Evolutionary conservation across 1,284 basidiomycete species (phyloP).

Genomic region (Pisolithus thermaeus): DNA sequence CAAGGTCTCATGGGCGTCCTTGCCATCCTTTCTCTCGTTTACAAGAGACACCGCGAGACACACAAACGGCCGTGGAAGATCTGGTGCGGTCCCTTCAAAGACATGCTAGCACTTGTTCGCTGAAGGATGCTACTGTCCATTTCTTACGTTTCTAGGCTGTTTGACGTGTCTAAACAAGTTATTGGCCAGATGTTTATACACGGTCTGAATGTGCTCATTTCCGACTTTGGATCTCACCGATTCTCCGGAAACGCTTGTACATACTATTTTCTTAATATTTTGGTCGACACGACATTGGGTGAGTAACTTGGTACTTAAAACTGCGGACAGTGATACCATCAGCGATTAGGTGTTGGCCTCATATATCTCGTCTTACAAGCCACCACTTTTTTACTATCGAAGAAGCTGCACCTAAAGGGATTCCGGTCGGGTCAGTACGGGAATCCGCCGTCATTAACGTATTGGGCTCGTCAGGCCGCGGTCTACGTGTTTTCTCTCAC

Average conservation of each 20-base stretch:
- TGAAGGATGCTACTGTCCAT: conserved; percentile 4
- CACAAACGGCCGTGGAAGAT: conserved; percentile 88
- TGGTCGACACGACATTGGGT: conserved; percentile 93
- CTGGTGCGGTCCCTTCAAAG: conserved; percentile 51
- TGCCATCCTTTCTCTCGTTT: conserved; percentile 80
- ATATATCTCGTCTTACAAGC: conserved; percentile 77
- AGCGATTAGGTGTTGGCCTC: conserved; percentile 66
- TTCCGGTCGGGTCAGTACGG: conserved; percentile 89
- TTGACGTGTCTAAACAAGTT: conserved; percentile 90
- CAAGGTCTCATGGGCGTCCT: conserved; percentile 85
- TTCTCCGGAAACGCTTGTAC: conserved; percentile 80
- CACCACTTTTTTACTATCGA: conserved; percentile 63
- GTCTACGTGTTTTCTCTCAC: conserved; percentile 82
- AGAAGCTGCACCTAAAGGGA: conserved; percentile 63
- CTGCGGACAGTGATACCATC: conserved; percentile 6
- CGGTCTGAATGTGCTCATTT: conserved; percentile 79
- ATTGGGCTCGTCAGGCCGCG: conserved; percentile 81
- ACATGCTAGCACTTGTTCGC: neutral
- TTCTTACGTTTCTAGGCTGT: conserved; percentile 48
- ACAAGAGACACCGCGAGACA: conserved; percentile 84
- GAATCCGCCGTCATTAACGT: conserved; percentile 62
- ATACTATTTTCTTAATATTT: conserved; percentile 90
- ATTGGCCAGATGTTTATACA: conserved; percentile 91
- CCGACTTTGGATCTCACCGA: conserved; percentile 61
- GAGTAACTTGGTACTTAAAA: conserved; percentile 19